These are phyloP conservation scores for Stagonosporopsis vannaccii DNA, from an alignment of 2,329 filamentous ascomycete species.

Conservation along the genomic window DNA sequence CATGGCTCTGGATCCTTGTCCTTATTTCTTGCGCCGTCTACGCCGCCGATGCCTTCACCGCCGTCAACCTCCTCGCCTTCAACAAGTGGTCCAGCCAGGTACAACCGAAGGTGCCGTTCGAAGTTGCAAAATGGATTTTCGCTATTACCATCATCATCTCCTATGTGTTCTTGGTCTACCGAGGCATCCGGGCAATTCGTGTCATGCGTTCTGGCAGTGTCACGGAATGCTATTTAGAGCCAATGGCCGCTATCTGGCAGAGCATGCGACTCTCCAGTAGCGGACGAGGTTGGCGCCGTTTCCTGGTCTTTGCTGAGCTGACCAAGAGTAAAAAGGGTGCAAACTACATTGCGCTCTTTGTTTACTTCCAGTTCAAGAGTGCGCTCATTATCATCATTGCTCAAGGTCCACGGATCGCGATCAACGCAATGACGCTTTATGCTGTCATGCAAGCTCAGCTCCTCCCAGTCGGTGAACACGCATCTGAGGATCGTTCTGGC, in stretches of 20 bases:
- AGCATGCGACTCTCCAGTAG: constrained; percentile 74
- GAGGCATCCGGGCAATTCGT: constrained; percentile 79
- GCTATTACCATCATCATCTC: constrained; percentile 90
- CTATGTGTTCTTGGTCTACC: constrained; percentile 79
- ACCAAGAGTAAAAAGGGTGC: constrained; percentile 91
- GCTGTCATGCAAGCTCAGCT: constrained; percentile 81
- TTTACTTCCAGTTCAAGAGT: constrained; percentile 80
- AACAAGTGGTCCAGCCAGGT: constrained; percentile 88
- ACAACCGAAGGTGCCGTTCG: constrained; percentile 76
- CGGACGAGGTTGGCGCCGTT: constrained; percentile 84
- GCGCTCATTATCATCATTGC: constrained; percentile 91
- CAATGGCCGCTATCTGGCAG: constrained; percentile 82
- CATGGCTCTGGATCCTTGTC: constrained; percentile 82
- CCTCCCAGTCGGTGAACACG: constrained; percentile 65
- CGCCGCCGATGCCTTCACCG: constrained; percentile 89
- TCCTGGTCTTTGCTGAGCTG: constrained; percentile 89
- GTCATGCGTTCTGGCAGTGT: constrained; percentile 87
- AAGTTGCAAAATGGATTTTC: constrained; percentile 93
- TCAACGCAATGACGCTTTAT: constrained; percentile 89
- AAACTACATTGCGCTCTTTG: constrained; percentile 89
- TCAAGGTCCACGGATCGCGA: constrained; percentile 87
- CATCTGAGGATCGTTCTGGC: constrained; percentile 66
- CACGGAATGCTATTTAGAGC: constrained; percentile 90
- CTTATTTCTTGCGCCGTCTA: constrained; percentile 84
- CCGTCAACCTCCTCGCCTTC: constrained; percentile 88